Conservation (phyloP, 805 yeast species). For the Brettanomyces custersianus region DNA sequence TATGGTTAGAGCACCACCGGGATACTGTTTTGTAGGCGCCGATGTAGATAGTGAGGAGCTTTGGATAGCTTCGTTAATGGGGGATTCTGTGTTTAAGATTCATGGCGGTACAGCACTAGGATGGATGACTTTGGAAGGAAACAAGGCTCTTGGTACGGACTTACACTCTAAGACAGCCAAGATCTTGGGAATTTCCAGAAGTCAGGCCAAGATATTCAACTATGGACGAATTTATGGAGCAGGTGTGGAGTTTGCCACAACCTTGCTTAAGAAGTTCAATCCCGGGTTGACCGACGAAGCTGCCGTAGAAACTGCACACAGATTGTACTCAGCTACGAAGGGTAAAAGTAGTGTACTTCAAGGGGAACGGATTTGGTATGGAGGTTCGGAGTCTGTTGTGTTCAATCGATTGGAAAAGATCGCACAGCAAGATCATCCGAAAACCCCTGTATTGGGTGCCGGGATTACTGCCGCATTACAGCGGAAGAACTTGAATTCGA, state of each 20-base stretch:
- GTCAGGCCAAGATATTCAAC: slow-evolving; percentile 91
- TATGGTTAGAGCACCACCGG: slow-evolving; percentile 75
- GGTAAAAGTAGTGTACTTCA: slow-evolving; percentile 36
- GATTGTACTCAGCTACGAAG: slow-evolving; percentile 73
- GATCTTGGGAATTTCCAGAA: slow-evolving; percentile 80
- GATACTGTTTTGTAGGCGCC: slow-evolving; percentile 92
- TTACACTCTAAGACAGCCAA: slow-evolving; percentile 89
- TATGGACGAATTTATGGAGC: slow-evolving; percentile 98
- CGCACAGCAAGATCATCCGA: slow-evolving; percentile 72
- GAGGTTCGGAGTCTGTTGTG: slow-evolving; percentile 90
- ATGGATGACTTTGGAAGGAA: slow-evolving; percentile 99
- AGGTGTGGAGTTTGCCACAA: slow-evolving; percentile 82
- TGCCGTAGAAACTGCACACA: slow-evolving; percentile 55
- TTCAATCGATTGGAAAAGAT: slow-evolving; percentile 83
- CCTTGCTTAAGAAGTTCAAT: slow-evolving; percentile 77
- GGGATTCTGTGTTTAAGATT: slow-evolving; percentile 78
- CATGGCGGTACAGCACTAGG: slow-evolving; percentile 98
- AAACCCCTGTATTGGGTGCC: slow-evolving; percentile 89
- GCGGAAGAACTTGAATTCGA: slow-evolving; percentile 52
- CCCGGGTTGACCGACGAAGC: slow-evolving; percentile 56
- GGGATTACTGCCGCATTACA: slow-evolving; percentile 82
- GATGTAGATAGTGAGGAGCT: slow-evolving; percentile 98
- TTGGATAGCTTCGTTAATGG: slow-evolving; percentile 95
- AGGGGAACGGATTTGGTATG: slow-evolving; percentile 45
- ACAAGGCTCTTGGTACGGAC: slow-evolving; percentile 86